Conservation (phyloP, 495 filamentous ascomycete genomes). For the Podospora bellae-mahoneyi region DNA sequence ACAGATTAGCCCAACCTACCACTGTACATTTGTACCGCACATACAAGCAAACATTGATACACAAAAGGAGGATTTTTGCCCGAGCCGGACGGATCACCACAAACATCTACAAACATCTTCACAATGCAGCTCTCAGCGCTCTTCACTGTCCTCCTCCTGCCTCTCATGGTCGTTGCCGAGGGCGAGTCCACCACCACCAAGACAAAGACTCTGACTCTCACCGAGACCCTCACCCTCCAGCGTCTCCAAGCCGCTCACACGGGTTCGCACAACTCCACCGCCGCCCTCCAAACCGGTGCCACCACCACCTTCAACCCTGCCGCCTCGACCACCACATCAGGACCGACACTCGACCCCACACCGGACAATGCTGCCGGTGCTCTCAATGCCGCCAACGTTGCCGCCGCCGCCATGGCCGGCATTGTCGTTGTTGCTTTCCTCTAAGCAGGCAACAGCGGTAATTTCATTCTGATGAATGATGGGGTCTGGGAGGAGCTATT, state of each 20-base stretch:
- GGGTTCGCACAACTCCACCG: constrained; percentile 25
- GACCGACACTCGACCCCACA: constrained; percentile 13
- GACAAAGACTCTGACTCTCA: constrained; percentile 51
- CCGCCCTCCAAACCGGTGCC: constrained; percentile 24
- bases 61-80: neutral
- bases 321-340: constrained; percentile 26
- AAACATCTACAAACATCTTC: constrained; percentile 11
- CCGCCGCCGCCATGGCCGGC: constrained; percentile 43
- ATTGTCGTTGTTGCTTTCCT: constrained; percentile 46
- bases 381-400: constrained; percentile 38
- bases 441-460: constrained; percentile 24
- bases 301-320: constrained; percentile 25
- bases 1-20: neutral
- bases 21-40: neutral
- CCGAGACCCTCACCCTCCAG: constrained; percentile 50
- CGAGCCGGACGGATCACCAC: neutral
- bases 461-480: constrained; percentile 1
- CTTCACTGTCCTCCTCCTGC: constrained; percentile 43
- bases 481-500: constrained; percentile 1
- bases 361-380: constrained; percentile 35
- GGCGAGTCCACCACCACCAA: constrained; percentile 38
- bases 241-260: constrained; percentile 29
- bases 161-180: constrained; percentile 40
- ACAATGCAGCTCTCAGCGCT: constrained; percentile 34
- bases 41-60: neutral